phyloP scores from a whole-genome alignment of 1,284 basidiomycete genomes.

The Cutaneotrichosporon dermatis region DNA sequence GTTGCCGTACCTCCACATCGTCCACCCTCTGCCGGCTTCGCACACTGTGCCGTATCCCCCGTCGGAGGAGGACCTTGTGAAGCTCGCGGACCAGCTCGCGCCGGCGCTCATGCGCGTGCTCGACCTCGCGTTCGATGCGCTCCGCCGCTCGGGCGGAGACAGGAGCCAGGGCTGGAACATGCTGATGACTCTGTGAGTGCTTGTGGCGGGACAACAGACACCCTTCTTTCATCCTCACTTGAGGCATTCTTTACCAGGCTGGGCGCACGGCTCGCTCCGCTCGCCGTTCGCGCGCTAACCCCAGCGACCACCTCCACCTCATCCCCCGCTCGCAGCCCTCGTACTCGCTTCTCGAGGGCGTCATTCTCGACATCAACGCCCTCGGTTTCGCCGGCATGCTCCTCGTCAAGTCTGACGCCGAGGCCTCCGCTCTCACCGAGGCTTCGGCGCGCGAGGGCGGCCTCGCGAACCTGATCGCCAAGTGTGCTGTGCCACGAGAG shows the following conservation, averaged over 20 bases:
- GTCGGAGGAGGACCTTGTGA: conserved; percentile 43
- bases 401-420: conserved; percentile 73
- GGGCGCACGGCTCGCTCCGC: too few species aligned
- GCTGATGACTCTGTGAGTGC: conserved; percentile 59
- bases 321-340: conserved; percentile 60
- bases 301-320: conserved; percentile 68
- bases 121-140: conserved; percentile 71
- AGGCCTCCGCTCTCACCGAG: conserved; percentile 61
- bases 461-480: conserved; percentile 34
- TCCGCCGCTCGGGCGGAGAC: conserved; percentile 33
- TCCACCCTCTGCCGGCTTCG: conserved; percentile 54
- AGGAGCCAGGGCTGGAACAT: conserved; percentile 62
- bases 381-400: conserved; percentile 80
- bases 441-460: conserved; percentile 24
- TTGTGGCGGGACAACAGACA: too few species aligned
- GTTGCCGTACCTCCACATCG: conserved; percentile 74
- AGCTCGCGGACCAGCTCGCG: conserved; percentile 58
- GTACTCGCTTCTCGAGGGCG: conserved; percentile 26
- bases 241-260: too few species aligned
- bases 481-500: conserved; percentile 39
- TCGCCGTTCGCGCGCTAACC: conserved; percentile 3
- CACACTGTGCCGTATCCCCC: conserved; percentile 51
- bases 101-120: conserved; percentile 66
- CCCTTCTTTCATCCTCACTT: too few species aligned
- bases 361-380: conserved; percentile 64